Percentiles rank a stretch among this genome's conserved stretches.
phyloP scores from a whole-genome alignment of 306 rosid genomes.

The Cucumis sativus region Cucumber_9930_V3 NC_026656.2:22573501-22574000 shows the following conservation, averaged over 20 bases:
- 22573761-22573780: too few species aligned
- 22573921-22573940: too few species aligned
- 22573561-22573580: constrained; percentile 70
- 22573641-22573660: background rate
- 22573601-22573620: constrained; percentile 67
- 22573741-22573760: too few species aligned
- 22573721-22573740: too few species aligned
- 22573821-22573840: background rate
- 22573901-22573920: background rate
- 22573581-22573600: constrained; percentile 44
- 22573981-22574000: too few species aligned
- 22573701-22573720: too few species aligned
- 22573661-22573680: too few species aligned
- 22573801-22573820: background rate
- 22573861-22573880: background rate
- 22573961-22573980: too few species aligned
- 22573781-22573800: too few species aligned
- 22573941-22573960: background rate
- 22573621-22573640: background rate
- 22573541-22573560: constrained; percentile 52
- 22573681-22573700: too few species aligned
- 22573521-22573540: constrained; percentile 83
- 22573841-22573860: background rate
- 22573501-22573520: constrained; percentile 65
- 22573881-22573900: background rate